Evolutionary conservation across 345 rosid genomes (phyloP).

Genomic region (Bretschneidera sinensis): DNA sequence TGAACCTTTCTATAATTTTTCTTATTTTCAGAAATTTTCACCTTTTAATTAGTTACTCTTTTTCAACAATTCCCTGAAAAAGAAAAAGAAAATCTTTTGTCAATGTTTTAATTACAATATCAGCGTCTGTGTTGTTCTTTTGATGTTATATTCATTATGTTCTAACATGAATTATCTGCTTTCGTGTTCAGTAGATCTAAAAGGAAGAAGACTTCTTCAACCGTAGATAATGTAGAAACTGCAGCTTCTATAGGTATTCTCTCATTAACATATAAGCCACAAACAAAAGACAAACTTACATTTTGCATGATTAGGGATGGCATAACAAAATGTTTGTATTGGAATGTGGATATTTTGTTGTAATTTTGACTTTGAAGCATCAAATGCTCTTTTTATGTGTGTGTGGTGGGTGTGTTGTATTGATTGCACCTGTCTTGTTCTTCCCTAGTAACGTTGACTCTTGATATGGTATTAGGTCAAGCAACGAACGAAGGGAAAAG

Average conservation of each 20-base stretch:
- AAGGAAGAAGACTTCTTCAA: conserved; percentile 46
- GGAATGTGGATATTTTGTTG: not conserved
- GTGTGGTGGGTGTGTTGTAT: not conserved
- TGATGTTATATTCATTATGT: no score
- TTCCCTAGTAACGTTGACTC: conserved; percentile 1
- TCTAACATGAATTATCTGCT: not conserved
- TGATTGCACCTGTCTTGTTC: not conserved
- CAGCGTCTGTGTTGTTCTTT: no score
- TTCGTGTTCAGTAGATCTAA: conserved; percentile 47
- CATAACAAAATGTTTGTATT: not conserved
- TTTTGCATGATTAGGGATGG: not conserved
- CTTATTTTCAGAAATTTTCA: not conserved
- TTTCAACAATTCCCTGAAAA: not conserved
- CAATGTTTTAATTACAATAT: no score
- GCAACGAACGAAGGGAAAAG: conserved; percentile 39
- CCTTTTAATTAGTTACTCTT: not conserved
- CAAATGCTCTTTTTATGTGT: not conserved
- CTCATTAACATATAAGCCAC: not conserved
- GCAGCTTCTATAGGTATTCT: conserved; percentile 24
- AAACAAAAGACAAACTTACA: not conserved
- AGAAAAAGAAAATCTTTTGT: no score
- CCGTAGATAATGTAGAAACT: conserved; percentile 39
- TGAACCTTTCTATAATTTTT: not conserved
- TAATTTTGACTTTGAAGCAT: no score
- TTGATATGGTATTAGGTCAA: conserved; percentile 34